phyloP scores from a whole-genome alignment of 1,284 basidiomycete species.

The Takashimella tepidaria region DNA sequence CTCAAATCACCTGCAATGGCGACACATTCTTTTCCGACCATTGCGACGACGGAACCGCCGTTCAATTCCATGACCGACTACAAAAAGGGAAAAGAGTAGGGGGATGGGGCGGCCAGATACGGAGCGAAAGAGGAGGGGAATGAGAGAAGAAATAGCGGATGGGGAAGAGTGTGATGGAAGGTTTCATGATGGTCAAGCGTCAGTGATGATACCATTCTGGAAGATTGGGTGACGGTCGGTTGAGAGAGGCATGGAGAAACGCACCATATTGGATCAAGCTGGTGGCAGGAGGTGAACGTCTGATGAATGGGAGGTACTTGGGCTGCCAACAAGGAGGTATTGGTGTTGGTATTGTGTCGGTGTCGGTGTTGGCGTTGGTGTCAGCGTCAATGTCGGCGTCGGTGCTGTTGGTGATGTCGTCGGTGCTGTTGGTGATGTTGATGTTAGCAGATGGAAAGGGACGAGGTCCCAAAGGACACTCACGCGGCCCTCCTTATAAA shows the following conservation, averaged over 20 bases:
- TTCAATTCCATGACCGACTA: slow-evolving; percentile 47
- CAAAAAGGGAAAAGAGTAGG: background rate
- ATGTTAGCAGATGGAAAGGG: no score
- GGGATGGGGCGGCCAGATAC: background rate
- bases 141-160: background rate
- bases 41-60: slow-evolving; percentile 90
- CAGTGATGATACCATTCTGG: no score
- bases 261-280: background rate
- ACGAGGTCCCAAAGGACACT: no score
- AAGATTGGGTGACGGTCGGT: no score
- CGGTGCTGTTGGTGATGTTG: no score
- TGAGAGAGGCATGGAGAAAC: no score
- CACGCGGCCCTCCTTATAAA: background rate
- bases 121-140: background rate
- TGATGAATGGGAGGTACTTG: background rate
- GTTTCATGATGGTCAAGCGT: no score
- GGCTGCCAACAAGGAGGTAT: background rate
- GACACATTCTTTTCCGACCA: slow-evolving; percentile 98
- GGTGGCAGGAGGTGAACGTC: background rate
- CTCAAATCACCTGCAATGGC: slow-evolving; percentile 94
- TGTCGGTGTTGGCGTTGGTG: no score
- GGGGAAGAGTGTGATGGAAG: background rate
- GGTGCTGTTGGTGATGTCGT: no score
- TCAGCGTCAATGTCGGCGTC: no score
- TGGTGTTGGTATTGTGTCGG: background rate